phyloP scores from a whole-genome alignment of 768 basidiomycete genomes.

The Agrocybe pediades region DNA sequence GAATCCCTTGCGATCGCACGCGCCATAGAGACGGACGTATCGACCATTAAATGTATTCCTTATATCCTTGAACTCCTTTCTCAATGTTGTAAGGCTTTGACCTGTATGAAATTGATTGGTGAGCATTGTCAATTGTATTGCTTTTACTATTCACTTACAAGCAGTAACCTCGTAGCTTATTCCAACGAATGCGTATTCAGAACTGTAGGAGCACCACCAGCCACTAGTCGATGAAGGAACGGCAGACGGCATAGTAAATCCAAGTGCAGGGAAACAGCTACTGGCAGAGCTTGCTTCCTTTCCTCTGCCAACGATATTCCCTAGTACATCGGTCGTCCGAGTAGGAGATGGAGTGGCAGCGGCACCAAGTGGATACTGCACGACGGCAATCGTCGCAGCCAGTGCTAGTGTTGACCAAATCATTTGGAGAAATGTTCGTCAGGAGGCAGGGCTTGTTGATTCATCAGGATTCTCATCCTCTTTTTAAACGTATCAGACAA shows the following conservation, averaged over 20 bases:
- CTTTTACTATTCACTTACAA: conserved; percentile 39
- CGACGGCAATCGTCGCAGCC: not conserved
- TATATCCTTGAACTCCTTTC: conserved; percentile 61
- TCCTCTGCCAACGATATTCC: not conserved
- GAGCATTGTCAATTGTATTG: not conserved
- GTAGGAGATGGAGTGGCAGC: not conserved
- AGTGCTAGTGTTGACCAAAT: not conserved
- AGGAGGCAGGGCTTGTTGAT: not conserved
- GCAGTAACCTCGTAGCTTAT: conserved; percentile 75
- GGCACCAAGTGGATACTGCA: not conserved
- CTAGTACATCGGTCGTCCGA: not conserved
- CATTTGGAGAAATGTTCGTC: not conserved
- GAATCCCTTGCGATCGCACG: conserved; percentile 46
- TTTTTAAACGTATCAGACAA: conserved; percentile 4
- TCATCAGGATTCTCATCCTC: not conserved
- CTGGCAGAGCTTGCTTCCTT: conserved; percentile 17
- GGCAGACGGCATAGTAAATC: conserved; percentile 56
- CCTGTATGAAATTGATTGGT: conserved; percentile 37
- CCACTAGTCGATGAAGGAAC: conserved; percentile 45
- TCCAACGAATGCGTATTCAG: conserved; percentile 77
- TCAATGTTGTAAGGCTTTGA: conserved; percentile 53
- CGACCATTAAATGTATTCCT: conserved; percentile 59
- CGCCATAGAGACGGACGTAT: conserved; percentile 62
- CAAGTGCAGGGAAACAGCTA: conserved; percentile 41
- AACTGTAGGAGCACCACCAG: conserved; percentile 67